Evolutionary conservation across 2,329 filamentous ascomycete genomes (phyloP), one percentile per base, ranked within the genome.

Genomic region (Pseudogymnoascus sp.): DNA sequence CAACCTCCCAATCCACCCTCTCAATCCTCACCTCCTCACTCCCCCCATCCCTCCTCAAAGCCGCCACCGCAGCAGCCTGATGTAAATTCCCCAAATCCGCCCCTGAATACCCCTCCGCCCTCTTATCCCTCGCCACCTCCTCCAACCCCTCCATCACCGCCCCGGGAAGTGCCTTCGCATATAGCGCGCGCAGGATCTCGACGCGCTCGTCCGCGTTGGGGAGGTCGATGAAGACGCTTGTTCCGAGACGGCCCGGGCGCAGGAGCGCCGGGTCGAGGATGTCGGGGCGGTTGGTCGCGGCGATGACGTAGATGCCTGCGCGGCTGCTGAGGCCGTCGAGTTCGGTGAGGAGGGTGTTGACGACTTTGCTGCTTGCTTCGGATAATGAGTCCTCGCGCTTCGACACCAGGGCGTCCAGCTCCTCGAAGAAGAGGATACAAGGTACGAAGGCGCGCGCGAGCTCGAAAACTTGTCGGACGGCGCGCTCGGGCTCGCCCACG

Each of bases 351-450:
- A 99, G 82, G 0, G 93, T 96, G 74, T 97, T 97, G 67, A 99
- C 95, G 2, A 99, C 91, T 35, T 95, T 86, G 1, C 91, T 87
- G 55, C 89, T 91, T 5, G 91, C 89, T 73, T 97, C 93, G 1
- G 88, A 90, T 1, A 90, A 83, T 0, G 82, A 81, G 62, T 89
- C 89, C 71, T 93, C 91, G 62, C 95, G 87, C 60, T 87, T 87
- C 0, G 93, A 93, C 0, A 95, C 93, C 2, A 99, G 80, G 0
- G 95, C 93, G 75, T 99, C 95, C 61, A 99, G 83, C 77, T 99
- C 95, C 73, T 99, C 95, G 72, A 99, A 97, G 83, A 99, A 97
- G 63, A 99, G 88, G 62, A 99, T 91, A 72, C 93, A 97, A 0
- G 95, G 95, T 0, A 92, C 84, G 6, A 89, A 93, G 0, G 89